Base-by-base conservation (phyloP, 2,329 filamentous ascomycete species). In the Alternaria ventricosa region DNA sequence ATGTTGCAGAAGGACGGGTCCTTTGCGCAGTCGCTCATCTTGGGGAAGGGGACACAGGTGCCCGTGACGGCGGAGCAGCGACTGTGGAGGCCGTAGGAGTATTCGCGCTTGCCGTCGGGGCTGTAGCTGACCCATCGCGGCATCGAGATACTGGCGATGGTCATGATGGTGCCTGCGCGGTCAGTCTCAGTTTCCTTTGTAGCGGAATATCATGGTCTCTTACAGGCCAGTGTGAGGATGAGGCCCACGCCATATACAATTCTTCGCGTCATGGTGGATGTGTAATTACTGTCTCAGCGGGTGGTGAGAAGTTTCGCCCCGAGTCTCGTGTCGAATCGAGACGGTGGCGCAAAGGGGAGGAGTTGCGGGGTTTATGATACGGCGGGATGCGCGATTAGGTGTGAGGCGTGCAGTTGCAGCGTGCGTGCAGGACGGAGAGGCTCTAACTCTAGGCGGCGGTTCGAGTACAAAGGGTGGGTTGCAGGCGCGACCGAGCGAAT, bases 1-100 rank as follows among this genome's bases (percentile, higher is more conserved):
- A 96, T 91, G 72, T 89, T 91, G 84, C 96, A 98, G 82, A 98
- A 97, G 74, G 88, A 86, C 71, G 90, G 87, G 56, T 88, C 87
- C 71, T 85, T 86, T 59, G 84, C 82, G 80, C 92, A 95, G 77
- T 93, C 89, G 60, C 87, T 84, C 57, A 86, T 82, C 67, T 86
- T 84, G 4, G 93, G 93, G 79, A 94, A 96, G 30, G 84, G 81
- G 23, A 84, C 84, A 79, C 92, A 94, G 66, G 78, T 78, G 54
- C 88, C 84, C 47, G 87, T 87, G 61, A 92, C 83, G 61, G 88
- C 91, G 57, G 90, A 92, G 82, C 95, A 99, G 77, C 89, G 89
- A 71, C 87, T 87, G 81, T 97, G 92, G 49, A 99, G 88, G 63
- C 95, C 95, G 76, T 91, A 90, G 50, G 86, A 87, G 59, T 68